Evolutionary conservation across 176 grass and related monocot species (phyloP).

Genomic region (Metroxylon sagu): DNA sequence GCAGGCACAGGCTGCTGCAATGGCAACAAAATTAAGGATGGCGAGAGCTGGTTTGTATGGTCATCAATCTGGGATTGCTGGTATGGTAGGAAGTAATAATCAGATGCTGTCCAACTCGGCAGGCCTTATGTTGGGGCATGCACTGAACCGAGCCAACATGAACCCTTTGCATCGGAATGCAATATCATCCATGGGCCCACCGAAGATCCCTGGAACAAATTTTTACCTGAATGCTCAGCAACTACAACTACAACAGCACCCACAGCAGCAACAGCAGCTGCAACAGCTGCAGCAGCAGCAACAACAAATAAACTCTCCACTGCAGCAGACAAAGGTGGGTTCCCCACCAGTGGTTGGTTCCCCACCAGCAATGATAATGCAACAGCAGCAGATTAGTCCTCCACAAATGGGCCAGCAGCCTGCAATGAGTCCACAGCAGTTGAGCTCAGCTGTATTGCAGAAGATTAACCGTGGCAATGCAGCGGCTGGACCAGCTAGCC

Average conservation of each 20-base stretch:
- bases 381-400: conserved; percentile 70
- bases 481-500: conserved; percentile 61
- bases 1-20: conserved; percentile 18
- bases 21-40: conserved; percentile 46
- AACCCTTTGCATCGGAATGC: conserved; percentile 45
- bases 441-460: conserved; percentile 64
- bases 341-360: conserved; percentile 10
- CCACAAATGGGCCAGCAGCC: conserved; percentile 63
- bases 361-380: conserved; percentile 48
- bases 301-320: background rate
- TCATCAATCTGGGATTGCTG: conserved; percentile 50
- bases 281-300: conserved; percentile 26
- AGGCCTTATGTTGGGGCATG: conserved; percentile 58
- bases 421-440: conserved; percentile 69
- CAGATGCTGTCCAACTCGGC: conserved; percentile 54
- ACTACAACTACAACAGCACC: background rate
- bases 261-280: conserved; percentile 13
- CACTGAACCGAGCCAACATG: conserved; percentile 61
- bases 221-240: conserved; percentile 68
- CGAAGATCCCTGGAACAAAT: conserved; percentile 66
- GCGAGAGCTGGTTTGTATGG: conserved; percentile 35
- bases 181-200: conserved; percentile 81
- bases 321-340: background rate
- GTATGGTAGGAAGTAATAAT: conserved; percentile 58
- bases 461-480: conserved; percentile 43